Evolutionary conservation across 768 basidiomycete species (phyloP).

Genomic region (Lyophyllum decastes): DNA sequence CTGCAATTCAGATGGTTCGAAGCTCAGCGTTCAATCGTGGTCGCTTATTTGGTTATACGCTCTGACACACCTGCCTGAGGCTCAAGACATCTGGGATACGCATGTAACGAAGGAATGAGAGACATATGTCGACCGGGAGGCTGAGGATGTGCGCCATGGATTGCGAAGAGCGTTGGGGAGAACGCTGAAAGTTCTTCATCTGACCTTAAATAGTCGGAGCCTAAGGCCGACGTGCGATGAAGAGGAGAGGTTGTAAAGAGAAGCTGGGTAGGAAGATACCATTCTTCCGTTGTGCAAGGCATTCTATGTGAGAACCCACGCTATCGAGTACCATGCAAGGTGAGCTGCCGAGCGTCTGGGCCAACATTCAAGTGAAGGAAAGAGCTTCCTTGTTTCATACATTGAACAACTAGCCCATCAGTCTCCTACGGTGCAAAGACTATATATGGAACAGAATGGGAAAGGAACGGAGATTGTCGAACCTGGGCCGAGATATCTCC

Average conservation of each 20-base stretch:
- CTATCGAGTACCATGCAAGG: too few species aligned
- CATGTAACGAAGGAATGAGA: slow-evolving; percentile 43
- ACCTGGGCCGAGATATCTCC: slow-evolving; percentile 29
- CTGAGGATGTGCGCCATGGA: slow-evolving; percentile 14
- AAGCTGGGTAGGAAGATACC: too few species aligned
- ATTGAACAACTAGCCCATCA: too few species aligned
- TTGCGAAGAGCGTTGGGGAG: not conserved
- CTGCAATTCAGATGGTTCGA: slow-evolving; percentile 28
- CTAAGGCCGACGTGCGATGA: not conserved
- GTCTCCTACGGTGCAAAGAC: too few species aligned
- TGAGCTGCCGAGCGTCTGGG: too few species aligned
- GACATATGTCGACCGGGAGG: slow-evolving; percentile 52
- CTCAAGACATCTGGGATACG: slow-evolving; percentile 41
- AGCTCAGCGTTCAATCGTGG: not conserved
- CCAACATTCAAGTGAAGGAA: too few species aligned
- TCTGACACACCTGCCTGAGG: slow-evolving; percentile 46
- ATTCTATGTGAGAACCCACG: too few species aligned
- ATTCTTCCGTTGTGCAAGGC: too few species aligned
- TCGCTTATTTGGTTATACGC: not conserved
- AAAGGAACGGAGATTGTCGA: slow-evolving; percentile 35
- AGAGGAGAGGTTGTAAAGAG: too few species aligned
- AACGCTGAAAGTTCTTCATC: not conserved
- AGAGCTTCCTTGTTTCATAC: too few species aligned
- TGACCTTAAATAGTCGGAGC: not conserved
- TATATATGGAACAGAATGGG: slow-evolving; percentile 25